These are phyloP conservation scores for Cladorrhinum sp. DNA, from an alignment of 2,329 filamentous ascomycete species.

Conservation along the genomic window DNA sequence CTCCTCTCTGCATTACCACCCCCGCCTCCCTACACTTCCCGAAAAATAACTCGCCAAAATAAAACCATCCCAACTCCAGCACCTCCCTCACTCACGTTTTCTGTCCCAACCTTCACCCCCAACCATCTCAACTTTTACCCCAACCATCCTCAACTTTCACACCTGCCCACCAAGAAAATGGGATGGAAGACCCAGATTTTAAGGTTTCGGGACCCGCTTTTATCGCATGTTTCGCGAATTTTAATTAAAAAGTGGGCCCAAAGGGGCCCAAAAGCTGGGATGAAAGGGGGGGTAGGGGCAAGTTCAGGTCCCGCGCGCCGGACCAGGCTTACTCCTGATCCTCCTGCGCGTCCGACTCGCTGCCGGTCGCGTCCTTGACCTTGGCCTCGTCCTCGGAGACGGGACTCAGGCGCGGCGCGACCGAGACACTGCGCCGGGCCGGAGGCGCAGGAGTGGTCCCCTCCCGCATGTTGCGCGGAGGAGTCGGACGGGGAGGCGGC, in stretches of 20 bases:
- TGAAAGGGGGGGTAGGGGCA: background rate
- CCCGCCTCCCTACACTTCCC: no score
- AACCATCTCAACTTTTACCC: no score
- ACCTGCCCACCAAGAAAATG: no score
- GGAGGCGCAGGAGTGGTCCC: background rate
- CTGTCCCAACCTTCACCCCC: no score
- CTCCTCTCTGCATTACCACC: no score
- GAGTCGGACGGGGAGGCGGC: no score
- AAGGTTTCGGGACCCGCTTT: background rate
- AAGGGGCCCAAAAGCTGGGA: background rate
- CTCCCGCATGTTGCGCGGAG: background rate
- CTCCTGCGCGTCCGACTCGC: background rate
- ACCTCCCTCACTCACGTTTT: no score
- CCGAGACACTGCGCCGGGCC: background rate
- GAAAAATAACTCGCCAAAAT: no score
- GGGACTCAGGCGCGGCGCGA: background rate
- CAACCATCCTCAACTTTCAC: no score
- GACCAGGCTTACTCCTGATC: background rate
- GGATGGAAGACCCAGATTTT: background rate
- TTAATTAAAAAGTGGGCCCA: background rate
- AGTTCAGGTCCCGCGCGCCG: background rate
- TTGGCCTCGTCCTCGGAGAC: background rate
- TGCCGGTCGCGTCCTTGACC: no score
- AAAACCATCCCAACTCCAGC: no score
- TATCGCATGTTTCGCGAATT: background rate